Percentiles rank a stretch among this genome's conserved stretches.
Conservation (phyloP, 805 yeast genomes). For the Candida silvicultrix region DNA sequence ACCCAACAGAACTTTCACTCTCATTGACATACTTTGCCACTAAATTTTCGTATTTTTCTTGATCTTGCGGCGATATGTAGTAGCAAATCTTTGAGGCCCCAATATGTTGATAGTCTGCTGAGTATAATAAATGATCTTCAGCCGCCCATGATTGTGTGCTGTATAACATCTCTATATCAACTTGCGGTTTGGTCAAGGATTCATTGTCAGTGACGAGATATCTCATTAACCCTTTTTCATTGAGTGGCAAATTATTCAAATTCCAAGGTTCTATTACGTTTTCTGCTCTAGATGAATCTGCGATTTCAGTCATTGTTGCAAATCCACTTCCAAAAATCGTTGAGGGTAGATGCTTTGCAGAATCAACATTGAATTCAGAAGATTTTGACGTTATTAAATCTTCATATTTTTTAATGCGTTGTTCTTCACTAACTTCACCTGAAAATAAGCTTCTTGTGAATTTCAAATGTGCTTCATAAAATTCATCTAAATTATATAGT, state of each 20-base stretch:
- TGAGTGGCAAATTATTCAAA: slow-evolving; percentile 44
- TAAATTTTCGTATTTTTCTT: slow-evolving; percentile 48
- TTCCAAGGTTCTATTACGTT: slow-evolving; percentile 41
- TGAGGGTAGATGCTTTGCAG: slow-evolving; percentile 27
- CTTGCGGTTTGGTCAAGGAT: slow-evolving; percentile 33
- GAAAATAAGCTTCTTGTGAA: slow-evolving; percentile 25
- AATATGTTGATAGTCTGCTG: slow-evolving; percentile 44
- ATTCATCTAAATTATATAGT: slow-evolving; percentile 48
- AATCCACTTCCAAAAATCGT: slow-evolving; percentile 35
- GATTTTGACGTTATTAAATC: slow-evolving; percentile 25
- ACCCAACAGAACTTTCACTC: slow-evolving; percentile 1
- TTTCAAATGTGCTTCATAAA: slow-evolving; percentile 47
- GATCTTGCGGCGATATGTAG: slow-evolving; percentile 51
- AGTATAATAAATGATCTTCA: slow-evolving; percentile 56
- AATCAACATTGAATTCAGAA: slow-evolving; percentile 28
- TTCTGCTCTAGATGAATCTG: slow-evolving; percentile 4
- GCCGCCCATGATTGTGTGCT: slow-evolving; percentile 50
- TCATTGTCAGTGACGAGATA: slow-evolving; percentile 38
- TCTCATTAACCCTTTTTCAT: slow-evolving; percentile 42
- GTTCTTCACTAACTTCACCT: slow-evolving; percentile 11
- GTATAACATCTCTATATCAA: slow-evolving; percentile 47
- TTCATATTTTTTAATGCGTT: slow-evolving; percentile 33
- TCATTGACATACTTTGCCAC: slow-evolving; percentile 36
- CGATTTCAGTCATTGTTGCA: slow-evolving; percentile 18
- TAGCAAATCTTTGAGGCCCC: slow-evolving; percentile 59